These are phyloP conservation scores for Aspergillus steynii DNA, from an alignment of 495 filamentous ascomycete species.

Conservation along the genomic window DNA sequence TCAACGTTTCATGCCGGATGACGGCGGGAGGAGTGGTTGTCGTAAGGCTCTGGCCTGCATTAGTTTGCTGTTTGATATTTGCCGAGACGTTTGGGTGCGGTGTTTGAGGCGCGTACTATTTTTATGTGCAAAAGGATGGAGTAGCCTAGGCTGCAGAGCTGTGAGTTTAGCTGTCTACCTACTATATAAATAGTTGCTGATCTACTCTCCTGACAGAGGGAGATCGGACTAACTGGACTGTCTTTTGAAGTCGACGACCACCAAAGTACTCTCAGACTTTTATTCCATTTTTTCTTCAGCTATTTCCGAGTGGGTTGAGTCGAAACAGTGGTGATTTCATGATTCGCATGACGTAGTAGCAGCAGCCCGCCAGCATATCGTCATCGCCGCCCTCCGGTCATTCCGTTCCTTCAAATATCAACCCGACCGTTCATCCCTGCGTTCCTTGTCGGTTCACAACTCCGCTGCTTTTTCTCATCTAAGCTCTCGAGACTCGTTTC, in stretches of 20 bases:
- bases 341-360: conserved; percentile 40
- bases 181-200: no score
- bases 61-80: neutral
- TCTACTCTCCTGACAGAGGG: no score
- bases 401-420: conserved; percentile 32
- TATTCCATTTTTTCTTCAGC: no score
- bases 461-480: conserved; percentile 5
- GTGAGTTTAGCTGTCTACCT: no score
- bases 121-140: neutral
- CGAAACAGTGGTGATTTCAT: conserved; percentile 20
- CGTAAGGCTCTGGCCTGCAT: conserved; percentile 6
- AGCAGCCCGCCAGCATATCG: conserved; percentile 24
- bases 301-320: neutral
- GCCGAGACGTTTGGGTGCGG: no score
- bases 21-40: conserved; percentile 13
- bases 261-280: neutral
- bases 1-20: conserved; percentile 21
- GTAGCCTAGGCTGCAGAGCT: neutral
- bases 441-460: conserved; percentile 13
- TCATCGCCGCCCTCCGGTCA: conserved; percentile 37
- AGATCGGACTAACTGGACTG: no score
- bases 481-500: neutral
- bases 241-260: neutral
- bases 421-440: conserved; percentile 20
- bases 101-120: neutral